Percentiles rank a stretch among this genome's conserved stretches.
These are phyloP conservation scores for Calonectria crousiana DNA, from an alignment of 2,329 filamentous ascomycete genomes.

Conservation along the genomic window DNA sequence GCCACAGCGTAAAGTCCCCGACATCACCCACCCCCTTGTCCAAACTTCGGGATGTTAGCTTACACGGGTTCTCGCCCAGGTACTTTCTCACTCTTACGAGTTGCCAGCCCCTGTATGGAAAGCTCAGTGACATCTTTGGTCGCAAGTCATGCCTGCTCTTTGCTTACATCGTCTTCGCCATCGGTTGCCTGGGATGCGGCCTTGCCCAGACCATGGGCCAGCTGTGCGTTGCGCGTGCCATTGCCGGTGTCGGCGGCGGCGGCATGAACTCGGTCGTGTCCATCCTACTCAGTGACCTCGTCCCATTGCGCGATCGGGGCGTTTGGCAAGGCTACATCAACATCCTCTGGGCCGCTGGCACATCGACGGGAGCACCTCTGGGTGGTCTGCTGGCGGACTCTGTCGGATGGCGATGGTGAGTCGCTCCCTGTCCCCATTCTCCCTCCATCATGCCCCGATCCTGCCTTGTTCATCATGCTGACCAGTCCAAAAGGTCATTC, in stretches of 20 bases:
- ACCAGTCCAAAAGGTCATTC: slow-evolving; percentile 68
- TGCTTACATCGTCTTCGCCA: slow-evolving; percentile 72
- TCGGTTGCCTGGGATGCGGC: slow-evolving; percentile 74
- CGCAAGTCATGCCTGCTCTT: slow-evolving; percentile 75
- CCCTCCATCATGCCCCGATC: neutral
- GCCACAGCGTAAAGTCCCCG: slow-evolving; percentile 58
- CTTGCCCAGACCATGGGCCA: slow-evolving; percentile 73
- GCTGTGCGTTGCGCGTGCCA: slow-evolving; percentile 71
- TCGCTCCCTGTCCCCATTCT: neutral
- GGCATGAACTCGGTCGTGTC: slow-evolving; percentile 78
- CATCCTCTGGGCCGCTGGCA: slow-evolving; percentile 77
- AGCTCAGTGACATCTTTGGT: slow-evolving; percentile 78
- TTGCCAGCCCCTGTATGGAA: slow-evolving; percentile 81
- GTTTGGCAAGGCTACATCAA: slow-evolving; percentile 82
- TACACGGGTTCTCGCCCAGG: slow-evolving; percentile 45
- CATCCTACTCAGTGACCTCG: slow-evolving; percentile 76
- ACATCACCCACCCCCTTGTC: neutral
- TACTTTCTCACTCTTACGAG: slow-evolving; percentile 82
- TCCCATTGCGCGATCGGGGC: slow-evolving; percentile 76
- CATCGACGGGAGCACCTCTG: slow-evolving; percentile 76
- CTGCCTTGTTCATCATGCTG: neutral
- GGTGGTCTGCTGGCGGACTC: slow-evolving; percentile 79
- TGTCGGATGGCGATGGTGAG: slow-evolving; percentile 80
- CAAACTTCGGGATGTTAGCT: neutral
- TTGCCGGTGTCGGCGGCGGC: slow-evolving; percentile 72